Conservation (phyloP, 2,329 filamentous ascomycete species). For the Fusarium oligoseptatum region DNA sequence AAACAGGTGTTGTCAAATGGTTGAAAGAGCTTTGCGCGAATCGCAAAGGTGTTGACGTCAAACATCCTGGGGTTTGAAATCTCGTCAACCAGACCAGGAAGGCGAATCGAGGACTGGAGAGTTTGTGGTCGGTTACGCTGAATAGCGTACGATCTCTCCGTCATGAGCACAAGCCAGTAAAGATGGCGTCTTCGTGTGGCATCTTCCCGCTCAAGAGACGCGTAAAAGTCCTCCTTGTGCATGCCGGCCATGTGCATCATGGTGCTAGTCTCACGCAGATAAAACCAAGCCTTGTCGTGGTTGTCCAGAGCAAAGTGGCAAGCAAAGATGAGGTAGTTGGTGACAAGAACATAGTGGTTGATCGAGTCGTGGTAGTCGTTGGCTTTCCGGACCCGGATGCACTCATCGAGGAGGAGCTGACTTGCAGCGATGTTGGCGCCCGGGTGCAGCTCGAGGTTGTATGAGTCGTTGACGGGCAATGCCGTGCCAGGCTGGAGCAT, state of each 20-base stretch:
- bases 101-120: slow-evolving; percentile 76
- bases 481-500: slow-evolving; percentile 78
- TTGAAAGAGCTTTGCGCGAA: slow-evolving; percentile 73
- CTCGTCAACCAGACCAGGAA: slow-evolving; percentile 74
- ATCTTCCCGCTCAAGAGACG: slow-evolving; percentile 70
- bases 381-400: slow-evolving; percentile 72
- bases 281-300: slow-evolving; percentile 84
- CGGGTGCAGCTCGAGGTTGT: slow-evolving; percentile 67
- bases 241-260: slow-evolving; percentile 72
- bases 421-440: slow-evolving; percentile 74
- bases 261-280: slow-evolving; percentile 82
- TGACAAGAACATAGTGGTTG: slow-evolving; percentile 71
- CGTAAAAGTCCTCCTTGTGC: slow-evolving; percentile 74
- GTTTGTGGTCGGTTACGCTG: slow-evolving; percentile 78
- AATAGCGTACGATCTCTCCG: slow-evolving; percentile 80
- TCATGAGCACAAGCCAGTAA: slow-evolving; percentile 80
- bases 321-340: slow-evolving; percentile 84
- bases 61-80: slow-evolving; percentile 66
- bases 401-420: slow-evolving; percentile 76
- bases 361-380: slow-evolving; percentile 71
- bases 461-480: slow-evolving; percentile 69
- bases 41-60: slow-evolving; percentile 68
- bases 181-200: slow-evolving; percentile 74
- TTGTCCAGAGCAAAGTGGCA: slow-evolving; percentile 79
- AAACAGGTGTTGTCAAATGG: slow-evolving; percentile 76